These are phyloP conservation scores for Ceratocystis papillata DNA, from an alignment of 2,329 filamentous ascomycete genomes.

Conservation along the genomic window DNA sequence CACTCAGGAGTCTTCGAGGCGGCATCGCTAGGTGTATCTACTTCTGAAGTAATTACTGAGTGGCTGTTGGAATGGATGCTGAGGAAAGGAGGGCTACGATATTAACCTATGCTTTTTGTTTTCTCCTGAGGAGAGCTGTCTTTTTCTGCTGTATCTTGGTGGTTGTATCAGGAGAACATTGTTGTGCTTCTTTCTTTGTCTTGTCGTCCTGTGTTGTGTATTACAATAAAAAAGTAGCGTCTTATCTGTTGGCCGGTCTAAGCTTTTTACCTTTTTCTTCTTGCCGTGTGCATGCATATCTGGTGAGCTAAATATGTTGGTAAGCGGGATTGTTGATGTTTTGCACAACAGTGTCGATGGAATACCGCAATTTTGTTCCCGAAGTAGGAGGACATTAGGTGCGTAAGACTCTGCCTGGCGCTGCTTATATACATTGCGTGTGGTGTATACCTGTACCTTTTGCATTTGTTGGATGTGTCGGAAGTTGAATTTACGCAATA, in stretches of 20 bases:
- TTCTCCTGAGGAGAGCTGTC: not conserved
- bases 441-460: no score
- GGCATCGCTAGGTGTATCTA: constrained; percentile 22
- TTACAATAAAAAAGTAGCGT: constrained; percentile 18
- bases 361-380: no score
- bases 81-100: not conserved
- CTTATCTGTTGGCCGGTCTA: constrained; percentile 11
- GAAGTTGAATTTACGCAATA: no score
- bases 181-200: constrained; percentile 3
- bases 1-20: constrained; percentile 20
- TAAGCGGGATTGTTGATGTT: no score
- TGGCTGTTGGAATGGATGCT: not conserved
- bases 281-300: not conserved
- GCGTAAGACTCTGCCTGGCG: no score
- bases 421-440: no score
- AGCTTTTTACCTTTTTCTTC: not conserved
- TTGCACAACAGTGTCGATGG: no score
- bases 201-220: not conserved
- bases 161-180: constrained; percentile 6
- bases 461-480: no score
- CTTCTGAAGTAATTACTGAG: no score
- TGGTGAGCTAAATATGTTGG: no score
- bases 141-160: constrained; percentile 2
- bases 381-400: no score
- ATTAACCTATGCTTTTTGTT: not conserved